Percentiles rank a stretch among this genome's conserved stretches.
Evolutionary conservation across 176 grass and related monocot species (phyloP).

Genomic region (Areca catechu): DNA sequence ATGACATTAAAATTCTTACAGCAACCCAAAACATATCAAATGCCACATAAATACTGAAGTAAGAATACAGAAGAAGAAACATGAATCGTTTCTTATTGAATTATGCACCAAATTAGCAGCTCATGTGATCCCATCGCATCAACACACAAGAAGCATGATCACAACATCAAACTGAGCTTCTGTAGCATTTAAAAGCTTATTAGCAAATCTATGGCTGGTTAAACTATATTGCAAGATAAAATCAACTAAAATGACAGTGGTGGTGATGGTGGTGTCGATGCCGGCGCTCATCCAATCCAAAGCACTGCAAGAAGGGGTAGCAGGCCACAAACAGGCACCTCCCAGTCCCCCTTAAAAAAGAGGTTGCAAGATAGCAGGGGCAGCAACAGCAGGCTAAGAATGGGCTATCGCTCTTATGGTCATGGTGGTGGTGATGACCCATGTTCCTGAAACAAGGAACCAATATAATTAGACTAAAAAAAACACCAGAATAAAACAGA

Average conservation of each 20-base stretch:
- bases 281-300: constrained; percentile 2
- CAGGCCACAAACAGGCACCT: neutral
- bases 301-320: constrained; percentile 13
- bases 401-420: neutral
- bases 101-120: too few species aligned
- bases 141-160: too few species aligned
- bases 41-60: too few species aligned
- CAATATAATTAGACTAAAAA: neutral
- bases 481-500: neutral
- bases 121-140: too few species aligned
- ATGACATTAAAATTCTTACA: too few species aligned
- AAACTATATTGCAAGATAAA: too few species aligned
- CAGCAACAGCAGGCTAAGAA: constrained; percentile 9
- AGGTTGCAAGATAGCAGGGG: constrained; percentile 2
- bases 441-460: constrained; percentile 9
- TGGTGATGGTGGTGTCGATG: constrained; percentile 6
- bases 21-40: too few species aligned
- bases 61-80: too few species aligned
- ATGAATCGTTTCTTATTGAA: too few species aligned
- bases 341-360: neutral
- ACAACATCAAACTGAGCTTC: too few species aligned
- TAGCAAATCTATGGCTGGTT: too few species aligned
- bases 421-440: constrained; percentile 5
- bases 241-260: neutral
- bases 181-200: too few species aligned